Percentiles rank a stretch among this genome's conserved stretches.
Evolutionary conservation across 495 filamentous ascomycete species (phyloP).

Genomic region (Aspergillus indologenus): DNA sequence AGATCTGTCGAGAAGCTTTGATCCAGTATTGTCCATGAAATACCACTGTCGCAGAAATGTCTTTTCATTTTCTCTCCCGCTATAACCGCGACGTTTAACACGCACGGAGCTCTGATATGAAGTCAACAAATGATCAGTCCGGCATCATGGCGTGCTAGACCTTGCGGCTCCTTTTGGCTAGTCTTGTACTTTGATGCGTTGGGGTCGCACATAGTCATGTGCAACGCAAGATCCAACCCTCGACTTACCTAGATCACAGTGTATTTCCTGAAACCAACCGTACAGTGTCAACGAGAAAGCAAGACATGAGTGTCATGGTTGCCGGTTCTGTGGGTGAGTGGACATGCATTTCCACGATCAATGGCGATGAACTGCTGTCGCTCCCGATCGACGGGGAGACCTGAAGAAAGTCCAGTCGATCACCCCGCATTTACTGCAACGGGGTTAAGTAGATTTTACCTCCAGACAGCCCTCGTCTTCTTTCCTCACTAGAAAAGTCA

Average conservation of each 20-base stretch:
- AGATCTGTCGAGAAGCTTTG: not conserved
- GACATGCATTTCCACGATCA: not conserved
- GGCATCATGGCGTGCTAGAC: not conserved
- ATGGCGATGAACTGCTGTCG: not conserved
- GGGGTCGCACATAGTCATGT: not conserved
- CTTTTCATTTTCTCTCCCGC: no score
- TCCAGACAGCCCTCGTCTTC: no score
- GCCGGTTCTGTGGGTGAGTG: not conserved
- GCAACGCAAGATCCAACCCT: no score
- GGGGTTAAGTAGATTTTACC: no score
- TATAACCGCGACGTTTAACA: slow-evolving; percentile 28
- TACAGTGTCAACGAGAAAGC: not conserved
- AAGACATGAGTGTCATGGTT: not conserved
- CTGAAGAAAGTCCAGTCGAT: not conserved
- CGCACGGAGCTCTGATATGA: slow-evolving; percentile 9
- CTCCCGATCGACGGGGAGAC: not conserved
- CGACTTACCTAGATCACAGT: no score
- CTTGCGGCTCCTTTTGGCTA: not conserved
- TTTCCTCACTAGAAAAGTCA: no score
- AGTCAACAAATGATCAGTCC: not conserved
- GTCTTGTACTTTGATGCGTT: not conserved
- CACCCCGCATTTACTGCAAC: not conserved
- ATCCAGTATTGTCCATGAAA: not conserved
- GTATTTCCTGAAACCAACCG: no score
- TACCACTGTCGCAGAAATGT: no score